Evolutionary conservation across 2,329 filamentous ascomycete genomes (phyloP).

Genomic region (Monosporascus sp.): DNA sequence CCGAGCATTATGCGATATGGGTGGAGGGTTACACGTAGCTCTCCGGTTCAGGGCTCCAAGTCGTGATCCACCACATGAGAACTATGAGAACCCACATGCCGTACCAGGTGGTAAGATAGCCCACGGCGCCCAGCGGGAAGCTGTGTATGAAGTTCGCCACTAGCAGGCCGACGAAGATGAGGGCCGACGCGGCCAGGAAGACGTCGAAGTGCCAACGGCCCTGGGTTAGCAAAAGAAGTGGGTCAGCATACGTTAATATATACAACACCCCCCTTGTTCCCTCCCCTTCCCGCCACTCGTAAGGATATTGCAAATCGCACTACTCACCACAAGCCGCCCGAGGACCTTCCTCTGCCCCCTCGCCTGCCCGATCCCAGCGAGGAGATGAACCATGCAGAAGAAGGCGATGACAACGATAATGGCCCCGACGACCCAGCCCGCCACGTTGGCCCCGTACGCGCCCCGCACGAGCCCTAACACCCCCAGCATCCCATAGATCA

Average conservation of each 20-base stretch:
- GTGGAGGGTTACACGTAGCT: conserved; percentile 2
- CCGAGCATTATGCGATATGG: no score
- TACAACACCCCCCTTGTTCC: no score
- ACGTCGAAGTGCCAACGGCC: conserved; percentile 8
- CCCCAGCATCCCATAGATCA: conserved; percentile 6
- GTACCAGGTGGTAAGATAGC: conserved; percentile 9
- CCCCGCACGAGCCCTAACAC: conserved; percentile 5
- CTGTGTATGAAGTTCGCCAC: conserved; percentile 1
- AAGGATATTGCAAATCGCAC: no score
- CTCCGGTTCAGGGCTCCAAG: conserved; percentile 5
- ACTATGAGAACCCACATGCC: conserved; percentile 12
- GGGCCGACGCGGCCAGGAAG: conserved; percentile 6
- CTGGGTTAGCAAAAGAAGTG: conserved; percentile 1
- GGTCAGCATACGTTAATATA: background rate
- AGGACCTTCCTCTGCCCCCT: conserved; percentile 6
- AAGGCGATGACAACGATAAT: conserved; percentile 1
- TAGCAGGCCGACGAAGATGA: conserved; percentile 5
- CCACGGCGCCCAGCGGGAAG: conserved; percentile 5
- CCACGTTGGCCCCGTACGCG: conserved; percentile 5
- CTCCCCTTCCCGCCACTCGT: no score
- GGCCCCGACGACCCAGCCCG: conserved; percentile 5
- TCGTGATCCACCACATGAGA: conserved; percentile 9
- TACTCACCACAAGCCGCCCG: conserved; percentile 6
- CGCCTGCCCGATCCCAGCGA: conserved; percentile 8
- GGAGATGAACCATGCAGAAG: conserved; percentile 8